These are phyloP conservation scores for Apiotrichum laibachii DNA, from an alignment of 1,284 basidiomycete species.

Conservation along the genomic window DNA sequence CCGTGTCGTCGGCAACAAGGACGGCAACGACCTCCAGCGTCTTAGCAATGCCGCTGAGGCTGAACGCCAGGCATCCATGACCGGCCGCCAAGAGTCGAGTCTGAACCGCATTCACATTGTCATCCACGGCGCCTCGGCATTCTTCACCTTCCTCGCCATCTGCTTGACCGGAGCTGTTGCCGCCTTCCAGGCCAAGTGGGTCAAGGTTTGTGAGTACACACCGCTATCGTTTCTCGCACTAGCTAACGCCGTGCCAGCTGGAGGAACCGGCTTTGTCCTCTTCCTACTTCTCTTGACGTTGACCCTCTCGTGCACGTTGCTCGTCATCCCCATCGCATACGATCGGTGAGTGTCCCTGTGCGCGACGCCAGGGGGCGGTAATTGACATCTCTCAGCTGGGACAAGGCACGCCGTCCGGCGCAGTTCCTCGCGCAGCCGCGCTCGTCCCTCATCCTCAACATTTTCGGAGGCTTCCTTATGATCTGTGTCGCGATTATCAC, in stretches of 20 bases:
- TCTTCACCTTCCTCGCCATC: constrained; percentile 86
- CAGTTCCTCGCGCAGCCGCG: constrained; percentile 75
- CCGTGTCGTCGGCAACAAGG: neutral
- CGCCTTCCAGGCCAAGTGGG: constrained; percentile 77
- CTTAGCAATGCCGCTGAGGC: constrained; percentile 8
- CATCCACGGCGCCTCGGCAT: constrained; percentile 46
- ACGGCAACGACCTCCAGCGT: constrained; percentile 2
- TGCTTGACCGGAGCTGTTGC: constrained; percentile 82
- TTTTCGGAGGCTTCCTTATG: constrained; percentile 62
- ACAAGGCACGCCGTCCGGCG: constrained; percentile 69
- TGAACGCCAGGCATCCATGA: neutral
- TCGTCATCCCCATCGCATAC: constrained; percentile 74
- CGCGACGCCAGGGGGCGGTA: neutral
- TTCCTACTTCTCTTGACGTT: constrained; percentile 74
- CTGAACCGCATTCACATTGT: constrained; percentile 2
- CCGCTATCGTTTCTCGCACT: neutral
- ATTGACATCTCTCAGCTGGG: constrained; percentile 50
- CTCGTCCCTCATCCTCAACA: constrained; percentile 73
- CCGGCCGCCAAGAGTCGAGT: neutral
- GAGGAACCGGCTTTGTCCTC: constrained; percentile 77
- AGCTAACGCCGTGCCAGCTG: constrained; percentile 58
- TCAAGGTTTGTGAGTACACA: constrained; percentile 69
- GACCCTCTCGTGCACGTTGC: constrained; percentile 66
- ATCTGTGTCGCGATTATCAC: constrained; percentile 66
- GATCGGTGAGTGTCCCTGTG: constrained; percentile 60